Evolutionary conservation across 257 asterid species (phyloP).

Genomic region (Plantago elongata): DNA sequence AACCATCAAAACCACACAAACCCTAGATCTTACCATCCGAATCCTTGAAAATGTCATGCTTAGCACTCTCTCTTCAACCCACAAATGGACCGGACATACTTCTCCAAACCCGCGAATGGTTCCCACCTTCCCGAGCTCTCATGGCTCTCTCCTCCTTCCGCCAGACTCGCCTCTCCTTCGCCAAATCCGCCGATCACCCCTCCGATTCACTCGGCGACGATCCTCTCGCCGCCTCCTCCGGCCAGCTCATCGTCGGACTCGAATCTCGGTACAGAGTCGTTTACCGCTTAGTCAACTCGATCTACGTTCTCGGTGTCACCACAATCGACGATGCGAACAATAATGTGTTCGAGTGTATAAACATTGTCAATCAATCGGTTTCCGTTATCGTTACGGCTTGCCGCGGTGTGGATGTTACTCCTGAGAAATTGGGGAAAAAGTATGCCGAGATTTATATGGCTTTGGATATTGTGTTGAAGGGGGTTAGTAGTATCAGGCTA

Average conservation of each 20-base stretch:
- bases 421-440: constrained; percentile 83
- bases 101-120: constrained; percentile 98
- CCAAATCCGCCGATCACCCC: constrained; percentile 53
- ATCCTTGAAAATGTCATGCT: constrained; percentile 55
- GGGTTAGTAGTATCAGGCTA: constrained; percentile 85
- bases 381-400: constrained; percentile 88
- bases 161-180: constrained; percentile 67
- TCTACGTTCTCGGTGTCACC: constrained; percentile 81
- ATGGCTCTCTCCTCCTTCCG: constrained; percentile 91
- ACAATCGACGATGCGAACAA: constrained; percentile 74
- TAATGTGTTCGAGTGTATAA: constrained; percentile 85
- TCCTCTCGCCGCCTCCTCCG: constrained; percentile 89
- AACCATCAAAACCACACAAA: constrained; percentile 10
- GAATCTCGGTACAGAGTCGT: constrained; percentile 85
- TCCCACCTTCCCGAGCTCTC: constrained; percentile 90
- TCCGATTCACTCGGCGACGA: constrained; percentile 74
- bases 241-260: constrained; percentile 86
- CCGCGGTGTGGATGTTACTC: constrained; percentile 95
- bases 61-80: constrained; percentile 91
- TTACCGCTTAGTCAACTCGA: constrained; percentile 83
- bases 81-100: constrained; percentile 75
- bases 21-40: constrained; percentile 15
- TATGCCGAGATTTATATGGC: constrained; percentile 97
- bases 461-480: constrained; percentile 85
- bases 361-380: constrained; percentile 85